A percentile compares a stretch with the other conserved stretches of the same genome.
Evolutionary conservation across 768 basidiomycete species (phyloP).

Genomic region (Auricularia heimuer): DNA sequence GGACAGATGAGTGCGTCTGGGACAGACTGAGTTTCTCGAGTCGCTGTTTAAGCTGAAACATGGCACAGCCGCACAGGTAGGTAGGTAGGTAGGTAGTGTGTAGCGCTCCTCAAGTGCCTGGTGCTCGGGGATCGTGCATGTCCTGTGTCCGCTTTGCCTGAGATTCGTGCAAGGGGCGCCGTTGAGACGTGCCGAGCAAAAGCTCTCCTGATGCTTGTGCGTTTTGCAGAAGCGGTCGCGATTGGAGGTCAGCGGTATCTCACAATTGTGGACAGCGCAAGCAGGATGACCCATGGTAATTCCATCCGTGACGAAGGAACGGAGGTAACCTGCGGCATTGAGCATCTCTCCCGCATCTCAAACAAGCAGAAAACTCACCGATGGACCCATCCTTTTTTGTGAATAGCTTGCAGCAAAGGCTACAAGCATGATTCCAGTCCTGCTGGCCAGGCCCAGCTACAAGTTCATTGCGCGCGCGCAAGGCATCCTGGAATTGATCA

Average conservation of each 20-base stretch:
- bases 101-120: conserved; percentile 15
- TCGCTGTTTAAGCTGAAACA: conserved; percentile 21
- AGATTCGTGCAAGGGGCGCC: neutral
- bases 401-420: conserved; percentile 16
- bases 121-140: conserved; percentile 17
- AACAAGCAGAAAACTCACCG: conserved; percentile 1
- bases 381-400: conserved; percentile 8
- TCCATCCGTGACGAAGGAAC: conserved; percentile 21
- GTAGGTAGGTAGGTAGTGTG: neutral
- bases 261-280: conserved; percentile 23
- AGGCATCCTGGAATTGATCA: conserved; percentile 13
- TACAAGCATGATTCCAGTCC: conserved; percentile 23
- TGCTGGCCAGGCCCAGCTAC: conserved; percentile 22
- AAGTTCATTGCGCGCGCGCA: conserved; percentile 16
- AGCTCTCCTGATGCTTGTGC: conserved; percentile 5
- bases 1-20: conserved; percentile 11
- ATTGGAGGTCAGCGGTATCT: conserved; percentile 10
- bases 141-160: conserved; percentile 5
- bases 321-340: conserved; percentile 4
- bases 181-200: neutral
- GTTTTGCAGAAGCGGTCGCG: conserved; percentile 12
- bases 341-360: neutral
- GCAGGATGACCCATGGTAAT: conserved; percentile 24
- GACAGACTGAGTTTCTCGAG: neutral
- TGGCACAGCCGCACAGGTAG: conserved; percentile 10